Evolutionary conservation across 345 rosid genomes (phyloP), one percentile per base, ranked within the genome.

Genomic region (Salix purpurea): DNA sequence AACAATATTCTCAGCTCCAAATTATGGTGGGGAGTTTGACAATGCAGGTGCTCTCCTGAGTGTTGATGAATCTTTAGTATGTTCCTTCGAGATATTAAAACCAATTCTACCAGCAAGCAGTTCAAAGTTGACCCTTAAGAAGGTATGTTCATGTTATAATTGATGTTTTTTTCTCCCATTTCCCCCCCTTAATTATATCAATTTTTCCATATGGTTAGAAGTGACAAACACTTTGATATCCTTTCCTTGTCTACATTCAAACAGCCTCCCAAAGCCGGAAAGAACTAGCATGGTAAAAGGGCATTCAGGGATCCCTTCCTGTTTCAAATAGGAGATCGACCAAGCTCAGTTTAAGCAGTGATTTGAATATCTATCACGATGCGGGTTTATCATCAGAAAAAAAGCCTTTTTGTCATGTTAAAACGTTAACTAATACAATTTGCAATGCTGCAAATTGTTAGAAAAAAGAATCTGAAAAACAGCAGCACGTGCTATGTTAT

Each of bases 11-110:
- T 96, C 99, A 21, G 99, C 99, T 67, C 96, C 99, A 65, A 96
- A 96, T 90, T 96, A 96, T 74, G 99, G 98, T 14, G 99, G 99
- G 65, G 99, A 96, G 84, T 96, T 96, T 78, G 97, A 96, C 85
- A 94, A 96, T 81, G 99, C 94, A 1, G 99, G 98, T 73, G 97
- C 97, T 16, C 65, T 92, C 36, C 71, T 94, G 83, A 92, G 95
- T 34, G 97, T 96, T 9, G 95, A 94, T 28, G 86, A 88, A 40
- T 69, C 87, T 65, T 87, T 96, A 23, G 90, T 92, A 34, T 96
- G 99, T 82, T 91, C 99, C 11, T 96, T 96, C 70, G 97, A 94
- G 88, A 94, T 96, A 84, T 79, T 96, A 80, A 96, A 96, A 84
- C 97, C 99, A 40, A 76, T 74, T 71, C 79, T 85, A 26, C 71